Conservation (phyloP, 805 yeast genomes). For the Metschnikowia gruessii region DNA sequence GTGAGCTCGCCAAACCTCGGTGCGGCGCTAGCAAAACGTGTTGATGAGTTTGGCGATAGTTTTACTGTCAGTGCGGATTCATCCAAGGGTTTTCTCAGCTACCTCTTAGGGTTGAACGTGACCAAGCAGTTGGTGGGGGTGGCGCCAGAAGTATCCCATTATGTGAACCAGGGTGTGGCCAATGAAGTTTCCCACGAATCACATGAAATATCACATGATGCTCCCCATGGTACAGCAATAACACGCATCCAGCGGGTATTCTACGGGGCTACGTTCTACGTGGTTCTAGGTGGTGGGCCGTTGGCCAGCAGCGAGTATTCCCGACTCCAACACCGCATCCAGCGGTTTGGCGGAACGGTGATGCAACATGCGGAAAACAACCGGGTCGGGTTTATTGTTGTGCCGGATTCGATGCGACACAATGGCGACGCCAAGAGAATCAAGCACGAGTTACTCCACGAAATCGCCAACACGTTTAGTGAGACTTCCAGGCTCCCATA, state of each 20-base stretch:
- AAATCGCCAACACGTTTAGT: constrained; percentile 16
- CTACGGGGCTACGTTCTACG: constrained; percentile 29
- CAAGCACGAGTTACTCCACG: constrained; percentile 13
- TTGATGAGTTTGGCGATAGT: constrained; percentile 67
- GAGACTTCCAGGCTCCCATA: constrained; percentile 29
- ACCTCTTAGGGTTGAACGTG: constrained; percentile 13
- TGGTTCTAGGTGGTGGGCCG: constrained; percentile 20
- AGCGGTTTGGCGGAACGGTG: constrained; percentile 44
- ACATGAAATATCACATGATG: no score
- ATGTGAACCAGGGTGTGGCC: no score
- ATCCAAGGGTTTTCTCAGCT: constrained; percentile 8
- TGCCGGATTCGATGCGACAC: constrained; percentile 18
- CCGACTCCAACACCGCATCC: constrained; percentile 27
- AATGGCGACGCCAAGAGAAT: constrained; percentile 7
- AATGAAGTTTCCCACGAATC: no score
- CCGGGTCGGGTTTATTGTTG: constrained; percentile 36
- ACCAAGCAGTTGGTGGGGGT: constrained; percentile 8
- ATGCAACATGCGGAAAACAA: not conserved
- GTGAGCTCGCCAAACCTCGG: constrained; percentile 29
- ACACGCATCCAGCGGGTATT: constrained; percentile 28
- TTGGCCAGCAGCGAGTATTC: constrained; percentile 6
- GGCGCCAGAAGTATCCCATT: no score
- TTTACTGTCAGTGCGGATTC: constrained; percentile 32
- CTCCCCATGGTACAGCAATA: no score
- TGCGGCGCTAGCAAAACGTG: constrained; percentile 29